A percentile compares a stretch with the other conserved stretches of the same genome.
Evolutionary conservation across 148 eudicot genomes (phyloP).

Genomic region (Rhododendron vialii): DNA sequence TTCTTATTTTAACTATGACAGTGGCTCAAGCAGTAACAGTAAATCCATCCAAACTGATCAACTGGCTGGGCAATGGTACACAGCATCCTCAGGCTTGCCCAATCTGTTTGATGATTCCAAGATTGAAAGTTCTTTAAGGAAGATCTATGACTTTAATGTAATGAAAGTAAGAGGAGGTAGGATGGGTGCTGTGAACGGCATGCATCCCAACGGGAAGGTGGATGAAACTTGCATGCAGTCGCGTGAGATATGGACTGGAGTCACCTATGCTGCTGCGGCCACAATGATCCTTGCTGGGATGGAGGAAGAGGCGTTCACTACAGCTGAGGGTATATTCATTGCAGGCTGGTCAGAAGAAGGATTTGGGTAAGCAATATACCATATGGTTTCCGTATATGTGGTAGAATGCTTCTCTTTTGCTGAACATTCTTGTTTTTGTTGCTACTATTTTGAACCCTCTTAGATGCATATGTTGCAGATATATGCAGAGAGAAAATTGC

Average conservation of each 20-base stretch:
- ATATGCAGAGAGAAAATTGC: background rate
- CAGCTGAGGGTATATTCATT: constrained; percentile 89
- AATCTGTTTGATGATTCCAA: constrained; percentile 67
- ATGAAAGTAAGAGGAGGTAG: constrained; percentile 87
- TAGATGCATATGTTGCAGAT: background rate
- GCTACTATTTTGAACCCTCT: background rate
- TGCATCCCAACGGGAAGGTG: constrained; percentile 88
- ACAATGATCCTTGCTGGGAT: constrained; percentile 96
- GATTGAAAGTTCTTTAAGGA: constrained; percentile 69
- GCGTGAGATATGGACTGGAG: constrained; percentile 96
- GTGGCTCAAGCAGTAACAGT: constrained; percentile 96
- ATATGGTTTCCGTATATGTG: background rate
- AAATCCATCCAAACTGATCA: constrained; percentile 96
- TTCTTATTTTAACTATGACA: constrained; percentile 91
- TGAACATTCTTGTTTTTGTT: background rate
- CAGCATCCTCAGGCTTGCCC: constrained; percentile 90
- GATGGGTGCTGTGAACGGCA: constrained; percentile 98
- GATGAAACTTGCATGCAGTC: constrained; percentile 99
- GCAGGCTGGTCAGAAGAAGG: constrained; percentile 99
- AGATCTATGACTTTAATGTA: constrained; percentile 82
- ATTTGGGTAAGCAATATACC: constrained; percentile 58
- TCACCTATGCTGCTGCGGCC: constrained; percentile 83
- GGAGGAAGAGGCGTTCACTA: constrained; percentile 78
- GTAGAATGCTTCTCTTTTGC: background rate
- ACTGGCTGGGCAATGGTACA: constrained; percentile 96